A percentile compares a stretch with the other conserved stretches of the same genome.
phyloP scores from a whole-genome alignment of 2,329 filamentous ascomycete genomes.

The Colletotrichum ledebouriae region DNA sequence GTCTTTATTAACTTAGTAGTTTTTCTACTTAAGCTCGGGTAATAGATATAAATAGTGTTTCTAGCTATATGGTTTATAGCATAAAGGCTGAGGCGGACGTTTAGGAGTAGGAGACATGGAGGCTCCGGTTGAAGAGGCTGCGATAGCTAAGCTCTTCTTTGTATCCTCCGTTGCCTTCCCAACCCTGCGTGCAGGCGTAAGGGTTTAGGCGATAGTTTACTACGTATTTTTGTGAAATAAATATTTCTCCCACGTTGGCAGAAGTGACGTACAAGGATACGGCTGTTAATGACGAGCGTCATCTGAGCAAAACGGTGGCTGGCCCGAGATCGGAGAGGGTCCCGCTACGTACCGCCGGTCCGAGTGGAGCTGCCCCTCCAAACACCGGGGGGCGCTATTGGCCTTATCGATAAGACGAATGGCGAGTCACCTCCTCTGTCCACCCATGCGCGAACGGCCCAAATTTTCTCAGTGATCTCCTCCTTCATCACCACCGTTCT shows the following conservation, averaged over 20 bases:
- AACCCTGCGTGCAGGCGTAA: not conserved
- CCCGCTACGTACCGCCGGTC: not conserved
- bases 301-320: not conserved
- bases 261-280: not conserved
- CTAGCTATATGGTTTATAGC: slow-evolving; percentile 10
- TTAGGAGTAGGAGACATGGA: not conserved
- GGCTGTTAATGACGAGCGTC: not conserved
- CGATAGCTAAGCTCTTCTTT: too few relatives aligned
- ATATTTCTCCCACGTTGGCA: not conserved
- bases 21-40: too few relatives aligned
- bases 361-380: slow-evolving; percentile 28
- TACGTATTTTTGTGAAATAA: not conserved
- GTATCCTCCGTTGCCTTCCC: not conserved
- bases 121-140: too few relatives aligned
- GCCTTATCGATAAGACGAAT: slow-evolving; percentile 38
- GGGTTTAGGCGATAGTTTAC: not conserved
- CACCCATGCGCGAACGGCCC: slow-evolving; percentile 35
- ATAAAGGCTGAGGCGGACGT: not conserved
- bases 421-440: slow-evolving; percentile 33
- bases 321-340: slow-evolving; percentile 17
- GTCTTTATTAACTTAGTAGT: slow-evolving; percentile 45
- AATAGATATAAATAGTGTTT: not conserved
- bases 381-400: slow-evolving; percentile 4
- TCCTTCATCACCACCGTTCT: slow-evolving; percentile 26
- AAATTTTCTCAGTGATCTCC: slow-evolving; percentile 29